phyloP scores from a whole-genome alignment of 1,139 yeast genomes.

The Candida sanyaensis region DNA sequence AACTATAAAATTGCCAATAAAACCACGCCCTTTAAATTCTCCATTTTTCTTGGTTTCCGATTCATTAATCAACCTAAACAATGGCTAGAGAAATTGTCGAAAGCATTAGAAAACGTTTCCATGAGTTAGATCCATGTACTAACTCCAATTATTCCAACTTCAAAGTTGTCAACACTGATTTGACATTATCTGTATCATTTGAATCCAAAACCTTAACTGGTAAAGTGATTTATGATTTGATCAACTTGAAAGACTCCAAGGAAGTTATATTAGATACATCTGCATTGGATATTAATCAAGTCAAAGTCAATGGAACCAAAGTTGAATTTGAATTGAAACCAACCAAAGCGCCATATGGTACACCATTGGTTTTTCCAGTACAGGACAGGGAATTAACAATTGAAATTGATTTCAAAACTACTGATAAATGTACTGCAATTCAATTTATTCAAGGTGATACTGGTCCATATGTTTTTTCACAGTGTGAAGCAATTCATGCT shows the following conservation, averaged over 20 bases:
- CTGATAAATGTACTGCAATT: slow-evolving; percentile 39
- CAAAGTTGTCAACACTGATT: slow-evolving; percentile 36
- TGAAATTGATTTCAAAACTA: slow-evolving; percentile 29
- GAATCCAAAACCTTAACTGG: slow-evolving; percentile 30
- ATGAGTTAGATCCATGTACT: slow-evolving; percentile 64
- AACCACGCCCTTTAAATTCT: not conserved
- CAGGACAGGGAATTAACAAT: slow-evolving; percentile 14
- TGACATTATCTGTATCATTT: slow-evolving; percentile 31
- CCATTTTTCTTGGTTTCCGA: not conserved
- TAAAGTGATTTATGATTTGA: slow-evolving; percentile 24
- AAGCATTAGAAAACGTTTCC: slow-evolving; percentile 12
- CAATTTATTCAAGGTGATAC: slow-evolving; percentile 42
- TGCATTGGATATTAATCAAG: slow-evolving; percentile 24
- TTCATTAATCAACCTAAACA: not conserved
- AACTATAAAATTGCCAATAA: not conserved
- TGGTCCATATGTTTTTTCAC: slow-evolving; percentile 43
- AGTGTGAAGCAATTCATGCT: slow-evolving; percentile 47
- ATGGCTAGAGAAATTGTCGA: slow-evolving; percentile 8
- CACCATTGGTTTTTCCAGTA: slow-evolving; percentile 28
- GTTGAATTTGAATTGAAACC: slow-evolving; percentile 20
- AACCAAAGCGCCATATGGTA: slow-evolving; percentile 32
- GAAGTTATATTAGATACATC: slow-evolving; percentile 34
- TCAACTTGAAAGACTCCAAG: slow-evolving; percentile 11
- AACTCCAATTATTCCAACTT: slow-evolving; percentile 67
- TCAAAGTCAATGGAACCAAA: slow-evolving; percentile 22